phyloP scores from a whole-genome alignment of 2,329 filamentous ascomycete species.

The Calonectria fujianensis region DNA sequence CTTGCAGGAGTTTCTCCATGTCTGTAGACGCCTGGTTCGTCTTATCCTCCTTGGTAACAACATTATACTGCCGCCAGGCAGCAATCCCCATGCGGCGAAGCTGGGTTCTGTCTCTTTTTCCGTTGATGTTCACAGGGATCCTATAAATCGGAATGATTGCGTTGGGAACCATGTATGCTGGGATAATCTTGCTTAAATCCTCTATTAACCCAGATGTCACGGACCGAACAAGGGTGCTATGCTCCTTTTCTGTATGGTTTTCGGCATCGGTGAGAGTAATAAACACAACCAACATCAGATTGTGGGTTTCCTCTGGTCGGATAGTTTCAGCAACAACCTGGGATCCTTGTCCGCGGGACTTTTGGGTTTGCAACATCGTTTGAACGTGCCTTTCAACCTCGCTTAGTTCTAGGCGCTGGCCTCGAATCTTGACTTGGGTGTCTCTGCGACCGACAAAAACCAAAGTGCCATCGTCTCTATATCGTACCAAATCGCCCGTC shows the following conservation, averaged over 20 bases:
- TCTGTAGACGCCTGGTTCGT: neutral
- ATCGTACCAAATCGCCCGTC: neutral
- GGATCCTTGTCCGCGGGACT: neutral
- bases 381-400: neutral
- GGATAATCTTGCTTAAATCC: neutral
- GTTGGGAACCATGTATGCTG: neutral
- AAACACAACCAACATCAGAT: neutral
- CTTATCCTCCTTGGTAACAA: neutral
- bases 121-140: neutral
- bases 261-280: neutral
- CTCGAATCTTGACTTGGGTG: neutral
- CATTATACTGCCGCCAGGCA: neutral
- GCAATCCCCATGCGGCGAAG: neutral
- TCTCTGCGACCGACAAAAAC: neutral
- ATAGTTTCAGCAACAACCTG: neutral
- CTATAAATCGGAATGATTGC: neutral
- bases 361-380: neutral
- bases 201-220: neutral
- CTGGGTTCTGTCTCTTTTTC: neutral
- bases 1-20: neutral
- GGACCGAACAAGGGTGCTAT: neutral
- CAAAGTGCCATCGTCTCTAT: neutral
- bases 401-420: neutral
- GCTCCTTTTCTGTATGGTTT: neutral
- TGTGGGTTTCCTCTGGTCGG: neutral